Conservation (phyloP, 129 eudicot species). For the Centrapalus pauciflorus region DNA sequence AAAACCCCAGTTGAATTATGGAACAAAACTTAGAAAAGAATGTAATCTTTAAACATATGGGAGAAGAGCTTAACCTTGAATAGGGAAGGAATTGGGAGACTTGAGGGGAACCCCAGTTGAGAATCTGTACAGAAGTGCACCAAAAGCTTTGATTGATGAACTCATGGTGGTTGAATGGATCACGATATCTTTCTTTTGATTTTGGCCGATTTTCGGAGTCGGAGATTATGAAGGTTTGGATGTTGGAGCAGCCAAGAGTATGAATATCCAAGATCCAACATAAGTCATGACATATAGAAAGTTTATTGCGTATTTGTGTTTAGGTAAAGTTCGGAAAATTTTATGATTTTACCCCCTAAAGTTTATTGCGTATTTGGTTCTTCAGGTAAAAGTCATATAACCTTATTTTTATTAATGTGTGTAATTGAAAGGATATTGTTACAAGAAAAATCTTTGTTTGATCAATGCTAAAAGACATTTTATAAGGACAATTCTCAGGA, state of each 20-base stretch:
- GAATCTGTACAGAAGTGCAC: conserved; percentile 43
- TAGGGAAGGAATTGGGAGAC: conserved; percentile 29
- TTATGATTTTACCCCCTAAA: conserved; percentile 2
- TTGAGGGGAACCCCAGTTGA: conserved; percentile 43
- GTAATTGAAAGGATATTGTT: too few species aligned
- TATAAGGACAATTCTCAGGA: too few species aligned
- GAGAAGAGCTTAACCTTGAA: conserved; percentile 34
- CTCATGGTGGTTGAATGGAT: conserved; percentile 26
- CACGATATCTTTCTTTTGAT: conserved; percentile 15
- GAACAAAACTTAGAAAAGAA: background rate
- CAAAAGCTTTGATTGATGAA: conserved; percentile 39
- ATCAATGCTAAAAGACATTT: too few species aligned
- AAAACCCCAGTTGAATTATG: background rate
- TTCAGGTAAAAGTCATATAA: too few species aligned
- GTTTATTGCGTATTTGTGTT: background rate
- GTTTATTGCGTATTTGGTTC: too few species aligned
- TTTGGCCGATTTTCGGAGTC: background rate
- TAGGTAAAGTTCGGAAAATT: background rate
- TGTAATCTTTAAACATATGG: background rate
- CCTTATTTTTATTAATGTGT: too few species aligned
- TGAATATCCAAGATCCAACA: too few species aligned
- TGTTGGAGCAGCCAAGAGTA: background rate
- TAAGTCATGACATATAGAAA: background rate
- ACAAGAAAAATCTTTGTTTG: too few species aligned
- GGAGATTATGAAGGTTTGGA: conserved; percentile 10